Evolutionary conservation across 1,139 yeast species (phyloP).

Genomic region (Candida tetrigidarum): DNA sequence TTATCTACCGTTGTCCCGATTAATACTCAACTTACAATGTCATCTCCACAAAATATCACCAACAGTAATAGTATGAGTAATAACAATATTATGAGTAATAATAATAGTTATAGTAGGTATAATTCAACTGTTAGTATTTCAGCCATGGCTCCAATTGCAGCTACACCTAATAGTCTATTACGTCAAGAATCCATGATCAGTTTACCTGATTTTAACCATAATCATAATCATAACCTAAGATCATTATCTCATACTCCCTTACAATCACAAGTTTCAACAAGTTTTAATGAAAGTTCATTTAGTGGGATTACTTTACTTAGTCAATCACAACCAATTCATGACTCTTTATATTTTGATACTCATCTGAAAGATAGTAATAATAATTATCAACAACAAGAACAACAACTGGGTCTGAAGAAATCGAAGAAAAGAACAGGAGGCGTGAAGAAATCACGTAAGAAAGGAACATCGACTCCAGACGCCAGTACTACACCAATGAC

Average conservation of each 20-base stretch:
- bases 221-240: slow-evolving; percentile 5
- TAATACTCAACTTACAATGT: slow-evolving; percentile 12
- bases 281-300: slow-evolving; percentile 5
- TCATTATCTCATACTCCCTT: slow-evolving; percentile 11
- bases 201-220: slow-evolving; percentile 25
- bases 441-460: slow-evolving; percentile 7
- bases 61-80: neutral
- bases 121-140: slow-evolving; percentile 10
- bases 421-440: slow-evolving; percentile 9
- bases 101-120: neutral
- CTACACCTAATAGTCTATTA: slow-evolving; percentile 21
- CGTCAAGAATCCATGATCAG: slow-evolving; percentile 31
- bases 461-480: slow-evolving; percentile 13
- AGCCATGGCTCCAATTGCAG: slow-evolving; percentile 9
- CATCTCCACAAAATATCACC: slow-evolving; percentile 4
- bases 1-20: slow-evolving; percentile 15
- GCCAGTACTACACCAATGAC: slow-evolving; percentile 6
- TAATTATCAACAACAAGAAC: neutral
- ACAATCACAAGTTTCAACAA: slow-evolving; percentile 7
- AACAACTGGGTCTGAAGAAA: slow-evolving; percentile 4
- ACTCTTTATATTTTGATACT: slow-evolving; percentile 13
- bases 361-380: slow-evolving; percentile 3
- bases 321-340: slow-evolving; percentile 11
- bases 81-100: too few species aligned
- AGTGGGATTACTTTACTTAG: slow-evolving; percentile 15